phyloP scores from a whole-genome alignment of 805 yeast genomes.

The Zygosaccharomyces kombuchaensis region DNA sequence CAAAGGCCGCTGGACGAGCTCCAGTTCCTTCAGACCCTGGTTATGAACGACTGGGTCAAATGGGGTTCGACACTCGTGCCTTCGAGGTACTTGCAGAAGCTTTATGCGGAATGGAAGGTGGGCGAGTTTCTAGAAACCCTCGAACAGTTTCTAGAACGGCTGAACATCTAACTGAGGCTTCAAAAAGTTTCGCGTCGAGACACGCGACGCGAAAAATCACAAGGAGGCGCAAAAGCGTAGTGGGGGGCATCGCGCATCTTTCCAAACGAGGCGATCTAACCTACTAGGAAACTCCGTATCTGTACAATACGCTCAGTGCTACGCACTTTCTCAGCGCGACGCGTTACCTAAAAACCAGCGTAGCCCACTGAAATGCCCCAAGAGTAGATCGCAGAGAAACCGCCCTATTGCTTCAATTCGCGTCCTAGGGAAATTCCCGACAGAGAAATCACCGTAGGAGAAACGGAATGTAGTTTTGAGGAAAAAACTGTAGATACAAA shows the following conservation, averaged over 20 bases:
- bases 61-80: slow-evolving; percentile 4
- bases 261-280: not conserved
- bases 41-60: slow-evolving; percentile 15
- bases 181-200: not conserved
- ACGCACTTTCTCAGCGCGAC: not conserved
- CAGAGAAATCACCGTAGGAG: not conserved
- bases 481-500: not conserved
- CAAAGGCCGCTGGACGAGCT: slow-evolving; percentile 10
- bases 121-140: not conserved
- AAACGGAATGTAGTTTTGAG: not conserved
- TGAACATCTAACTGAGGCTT: not conserved
- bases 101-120: slow-evolving; percentile 5
- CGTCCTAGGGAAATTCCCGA: not conserved
- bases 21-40: slow-evolving; percentile 13
- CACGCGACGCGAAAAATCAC: not conserved
- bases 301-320: not conserved
- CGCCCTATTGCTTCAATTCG: not conserved
- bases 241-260: not conserved
- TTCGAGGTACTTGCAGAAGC: slow-evolving; percentile 5
- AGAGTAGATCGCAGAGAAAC: not conserved
- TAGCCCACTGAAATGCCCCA: not conserved
- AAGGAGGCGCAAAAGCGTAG: not conserved
- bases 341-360: not conserved
- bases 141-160: slow-evolving; percentile 1
- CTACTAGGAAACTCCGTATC: not conserved